A percentile compares a stretch with the other conserved stretches of the same genome.
phyloP scores from a whole-genome alignment of 768 basidiomycete species.

The Trametopsis cervina region DNA sequence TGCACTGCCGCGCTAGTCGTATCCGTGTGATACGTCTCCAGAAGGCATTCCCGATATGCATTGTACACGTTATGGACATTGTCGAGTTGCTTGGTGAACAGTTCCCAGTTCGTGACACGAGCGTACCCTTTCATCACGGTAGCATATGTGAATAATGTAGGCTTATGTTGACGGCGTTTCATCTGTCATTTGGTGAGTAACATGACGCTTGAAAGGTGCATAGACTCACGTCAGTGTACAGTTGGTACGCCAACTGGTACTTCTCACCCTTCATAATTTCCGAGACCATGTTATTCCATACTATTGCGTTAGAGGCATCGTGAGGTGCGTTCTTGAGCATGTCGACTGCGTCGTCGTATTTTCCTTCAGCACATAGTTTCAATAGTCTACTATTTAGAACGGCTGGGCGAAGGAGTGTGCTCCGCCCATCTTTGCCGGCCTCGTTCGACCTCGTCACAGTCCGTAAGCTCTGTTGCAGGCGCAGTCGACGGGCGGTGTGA shows the following conservation, averaged over 20 bases:
- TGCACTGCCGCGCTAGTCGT: slow-evolving; percentile 40
- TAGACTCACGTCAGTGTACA: slow-evolving; percentile 57
- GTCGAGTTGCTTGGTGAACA: slow-evolving; percentile 51
- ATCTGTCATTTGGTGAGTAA: slow-evolving; percentile 46
- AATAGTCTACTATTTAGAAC: slow-evolving; percentile 53
- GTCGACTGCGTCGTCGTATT: slow-evolving; percentile 54
- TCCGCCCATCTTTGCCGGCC: not conserved
- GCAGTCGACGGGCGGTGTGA: too few relatives aligned
- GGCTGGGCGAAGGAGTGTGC: slow-evolving; percentile 49
- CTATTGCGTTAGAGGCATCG: slow-evolving; percentile 65
- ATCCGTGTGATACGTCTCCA: slow-evolving; percentile 42
- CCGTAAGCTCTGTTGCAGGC: too few relatives aligned
- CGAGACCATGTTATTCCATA: slow-evolving; percentile 79
- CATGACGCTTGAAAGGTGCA: not conserved
- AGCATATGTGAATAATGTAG: slow-evolving; percentile 58
- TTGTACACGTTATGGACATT: slow-evolving; percentile 57
- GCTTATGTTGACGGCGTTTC: slow-evolving; percentile 76
- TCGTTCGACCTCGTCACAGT: not conserved
- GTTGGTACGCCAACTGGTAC: slow-evolving; percentile 52
- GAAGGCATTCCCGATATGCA: too few relatives aligned
- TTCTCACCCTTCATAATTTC: slow-evolving; percentile 49
- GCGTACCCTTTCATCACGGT: slow-evolving; percentile 64
- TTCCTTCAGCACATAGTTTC: slow-evolving; percentile 45
- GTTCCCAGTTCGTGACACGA: slow-evolving; percentile 54
- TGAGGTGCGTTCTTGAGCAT: slow-evolving; percentile 64